Evolutionary conservation across 2,329 filamentous ascomycete genomes (phyloP).

Genomic region (Eutypa lata): DNA sequence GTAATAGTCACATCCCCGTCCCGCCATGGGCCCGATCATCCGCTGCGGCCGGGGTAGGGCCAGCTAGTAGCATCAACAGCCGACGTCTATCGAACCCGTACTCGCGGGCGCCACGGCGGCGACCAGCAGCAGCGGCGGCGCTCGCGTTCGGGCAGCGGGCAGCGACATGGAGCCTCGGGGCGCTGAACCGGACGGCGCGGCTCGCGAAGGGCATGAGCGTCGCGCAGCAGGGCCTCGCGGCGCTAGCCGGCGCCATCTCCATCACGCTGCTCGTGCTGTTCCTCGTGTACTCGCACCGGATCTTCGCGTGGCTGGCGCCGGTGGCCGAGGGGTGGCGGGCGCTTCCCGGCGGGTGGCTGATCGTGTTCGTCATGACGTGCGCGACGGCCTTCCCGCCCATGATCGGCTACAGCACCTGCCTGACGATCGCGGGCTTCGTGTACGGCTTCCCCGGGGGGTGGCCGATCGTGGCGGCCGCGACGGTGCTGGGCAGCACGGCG

Average conservation of each 20-base stretch:
- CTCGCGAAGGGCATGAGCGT: slow-evolving; percentile 56
- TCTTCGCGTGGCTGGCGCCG: slow-evolving; percentile 74
- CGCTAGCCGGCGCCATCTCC: slow-evolving; percentile 46
- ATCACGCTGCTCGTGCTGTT: slow-evolving; percentile 62
- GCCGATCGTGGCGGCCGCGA: slow-evolving; percentile 78
- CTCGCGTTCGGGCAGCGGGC: slow-evolving; percentile 36
- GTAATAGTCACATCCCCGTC: slow-evolving; percentile 1
- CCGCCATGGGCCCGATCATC: neutral
- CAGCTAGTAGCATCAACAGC: slow-evolving; percentile 16
- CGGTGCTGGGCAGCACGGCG: slow-evolving; percentile 71
- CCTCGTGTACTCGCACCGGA: slow-evolving; percentile 72
- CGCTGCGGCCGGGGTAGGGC: neutral
- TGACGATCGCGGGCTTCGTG: slow-evolving; percentile 52
- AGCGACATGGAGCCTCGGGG: slow-evolving; percentile 40
- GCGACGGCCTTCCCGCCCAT: slow-evolving; percentile 79
- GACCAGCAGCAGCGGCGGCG: slow-evolving; percentile 10
- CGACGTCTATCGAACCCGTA: slow-evolving; percentile 43
- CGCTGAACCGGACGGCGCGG: slow-evolving; percentile 37
- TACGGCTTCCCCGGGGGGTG: slow-evolving; percentile 64
- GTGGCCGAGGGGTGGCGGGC: slow-evolving; percentile 74
- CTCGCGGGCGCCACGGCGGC: slow-evolving; percentile 22
- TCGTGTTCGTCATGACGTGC: slow-evolving; percentile 75
- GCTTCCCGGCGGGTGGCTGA: slow-evolving; percentile 66
- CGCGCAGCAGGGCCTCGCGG: slow-evolving; percentile 59
- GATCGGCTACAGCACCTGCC: slow-evolving; percentile 79